A percentile compares a stretch with the other conserved stretches of the same genome.
Conservation (phyloP, 108 stramenopile genomes). For the Discostella stelligeroides region DNA sequence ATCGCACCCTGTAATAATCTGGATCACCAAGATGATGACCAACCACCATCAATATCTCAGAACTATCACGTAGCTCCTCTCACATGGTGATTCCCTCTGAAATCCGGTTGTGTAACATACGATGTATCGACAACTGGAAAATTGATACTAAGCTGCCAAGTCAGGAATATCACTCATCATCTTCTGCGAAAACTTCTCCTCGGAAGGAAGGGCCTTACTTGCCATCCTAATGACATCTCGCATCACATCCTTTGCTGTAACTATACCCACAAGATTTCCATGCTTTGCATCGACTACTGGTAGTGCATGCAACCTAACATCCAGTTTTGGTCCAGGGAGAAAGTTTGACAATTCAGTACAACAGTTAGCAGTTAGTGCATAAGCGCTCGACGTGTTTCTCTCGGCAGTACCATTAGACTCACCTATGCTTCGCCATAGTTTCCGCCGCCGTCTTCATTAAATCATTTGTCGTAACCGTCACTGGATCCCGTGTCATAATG, state of each 20-base stretch:
- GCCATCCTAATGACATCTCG: constrained; percentile 49
- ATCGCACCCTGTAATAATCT: too few relatives aligned
- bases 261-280: constrained; percentile 41
- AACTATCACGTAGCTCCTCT: too few relatives aligned
- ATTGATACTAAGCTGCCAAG: too few relatives aligned
- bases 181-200: constrained; percentile 37
- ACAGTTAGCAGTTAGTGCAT: too few relatives aligned
- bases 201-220: constrained; percentile 32
- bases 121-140: too few relatives aligned
- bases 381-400: neutral
- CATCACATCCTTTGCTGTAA: constrained; percentile 55
- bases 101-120: too few relatives aligned
- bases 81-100: too few relatives aligned
- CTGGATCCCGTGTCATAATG: constrained; percentile 41
- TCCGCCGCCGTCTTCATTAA: constrained; percentile 53
- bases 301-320: constrained; percentile 29
- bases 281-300: constrained; percentile 43
- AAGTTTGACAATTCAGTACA: neutral
- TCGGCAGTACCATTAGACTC: neutral
- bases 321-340: neutral
- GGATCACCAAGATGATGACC: too few relatives aligned
- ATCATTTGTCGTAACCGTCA: constrained; percentile 44
- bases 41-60: too few relatives aligned
- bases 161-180: constrained; percentile 13
- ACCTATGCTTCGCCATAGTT: constrained; percentile 44